Conservation (phyloP, 345 rosid species). For the Gossypium australe region DNA sequence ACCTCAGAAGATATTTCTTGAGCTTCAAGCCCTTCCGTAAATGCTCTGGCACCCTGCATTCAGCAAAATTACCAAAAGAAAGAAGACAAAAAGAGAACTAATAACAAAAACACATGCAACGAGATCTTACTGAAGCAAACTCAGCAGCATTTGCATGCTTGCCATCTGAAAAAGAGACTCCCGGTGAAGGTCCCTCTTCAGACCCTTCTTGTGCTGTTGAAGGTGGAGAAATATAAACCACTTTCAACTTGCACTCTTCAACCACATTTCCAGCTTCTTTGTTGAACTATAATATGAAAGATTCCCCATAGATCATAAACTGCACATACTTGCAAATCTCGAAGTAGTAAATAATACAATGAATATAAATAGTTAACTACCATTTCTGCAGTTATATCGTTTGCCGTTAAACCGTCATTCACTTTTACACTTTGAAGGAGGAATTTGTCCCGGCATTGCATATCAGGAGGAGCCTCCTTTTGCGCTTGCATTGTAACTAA, state of each 20-base stretch:
- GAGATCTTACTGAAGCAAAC: conserved; percentile 42
- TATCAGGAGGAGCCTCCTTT: conserved; percentile 66
- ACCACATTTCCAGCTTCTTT: conserved; percentile 69
- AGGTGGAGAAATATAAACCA: conserved; percentile 65
- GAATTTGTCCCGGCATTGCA: conserved; percentile 83
- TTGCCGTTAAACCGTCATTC: conserved; percentile 39
- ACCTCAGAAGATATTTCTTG: conserved; percentile 58
- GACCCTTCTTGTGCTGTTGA: conserved; percentile 78
- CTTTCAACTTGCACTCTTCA: conserved; percentile 74
- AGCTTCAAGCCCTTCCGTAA: conserved; percentile 36
- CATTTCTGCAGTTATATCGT: conserved; percentile 72
- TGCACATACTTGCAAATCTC: conserved; percentile 5
- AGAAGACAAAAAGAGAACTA: not conserved
- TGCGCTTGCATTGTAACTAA: conserved; percentile 86
- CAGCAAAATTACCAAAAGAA: conserved; percentile 16
- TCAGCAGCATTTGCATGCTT: conserved; percentile 49
- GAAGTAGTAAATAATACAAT: not conserved
- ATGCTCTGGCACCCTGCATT: conserved; percentile 40
- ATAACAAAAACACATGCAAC: not conserved
- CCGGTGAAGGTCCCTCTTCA: conserved; percentile 69
- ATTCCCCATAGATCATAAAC: conserved; percentile 4
- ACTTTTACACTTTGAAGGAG: conserved; percentile 69
- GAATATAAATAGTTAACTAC: conserved; percentile 22
- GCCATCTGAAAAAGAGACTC: conserved; percentile 59
- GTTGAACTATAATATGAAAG: conserved; percentile 43